Base-by-base conservation (phyloP, 2,329 filamentous ascomycete species). In the Ascochyta lentis region DNA sequence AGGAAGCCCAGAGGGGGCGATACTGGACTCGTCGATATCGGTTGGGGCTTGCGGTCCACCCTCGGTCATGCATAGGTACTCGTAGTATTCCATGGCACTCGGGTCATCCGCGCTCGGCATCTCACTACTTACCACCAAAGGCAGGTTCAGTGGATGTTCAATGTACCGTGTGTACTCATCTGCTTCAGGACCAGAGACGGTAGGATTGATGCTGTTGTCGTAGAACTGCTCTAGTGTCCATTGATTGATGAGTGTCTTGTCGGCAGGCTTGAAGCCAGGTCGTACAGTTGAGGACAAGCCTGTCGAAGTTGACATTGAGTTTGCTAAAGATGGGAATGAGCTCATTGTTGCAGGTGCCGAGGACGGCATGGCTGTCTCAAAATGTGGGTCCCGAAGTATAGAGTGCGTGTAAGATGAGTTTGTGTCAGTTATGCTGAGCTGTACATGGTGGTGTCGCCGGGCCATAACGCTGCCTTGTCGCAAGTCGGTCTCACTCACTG, bases 111-210 rank as follows among this genome's bases (percentile, higher is more conserved):
- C 60, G n/a, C 66, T 67, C 0, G 87, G 86, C 3, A 85, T 82
- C 56, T 91, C 87, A 35, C 83, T 86, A 4, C 88, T 89, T 1
- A 91, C 83, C 0, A 95, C 91, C 2, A 99, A 83, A 0, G 94
- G 92, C 0, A 99, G 86, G 49, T 89, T 93, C 52, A 96, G 88
- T 1, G 95, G 93, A 69, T 99, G 95, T 12, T 72, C 86, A 63
- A 99, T 87, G 76, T 98, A 99, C 23, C 89, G 86, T 55, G 88
- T 84, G 73, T 99, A 99, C 72, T 98, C 95, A 42, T 89, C 87
- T 23, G 87, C 86, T 78, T 98, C 94, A 35, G 86, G 83, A 7
- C 83, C 77, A 7, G 85, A 89, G 34, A 99, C 91, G 0, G 86
- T 88, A 1, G 95, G 95, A 63, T 96, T 90, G 40, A 98, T 83